A percentile compares a stretch with the other conserved stretches of the same genome.
Evolutionary conservation across 495 filamentous ascomycete genomes (phyloP).

Genomic region (Xylaria telfairii): DNA sequence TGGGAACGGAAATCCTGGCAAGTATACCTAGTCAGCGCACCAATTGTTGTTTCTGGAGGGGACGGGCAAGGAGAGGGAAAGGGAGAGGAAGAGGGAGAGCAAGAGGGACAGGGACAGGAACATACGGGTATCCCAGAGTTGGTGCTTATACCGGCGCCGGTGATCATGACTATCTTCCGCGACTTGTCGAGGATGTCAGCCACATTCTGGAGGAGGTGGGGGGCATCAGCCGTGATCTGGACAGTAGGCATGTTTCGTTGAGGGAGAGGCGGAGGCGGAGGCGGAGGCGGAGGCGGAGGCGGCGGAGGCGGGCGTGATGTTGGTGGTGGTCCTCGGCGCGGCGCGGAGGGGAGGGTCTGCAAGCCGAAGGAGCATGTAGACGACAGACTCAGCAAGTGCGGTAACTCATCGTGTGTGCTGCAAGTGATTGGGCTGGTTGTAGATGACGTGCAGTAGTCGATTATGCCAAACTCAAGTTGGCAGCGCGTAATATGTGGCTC

Average conservation of each 20-base stretch:
- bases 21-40: conserved; percentile 35
- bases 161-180: conserved; percentile 68
- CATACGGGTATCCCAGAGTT: conserved; percentile 75
- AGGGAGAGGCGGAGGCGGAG: background rate
- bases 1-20: conserved; percentile 73
- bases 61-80: background rate
- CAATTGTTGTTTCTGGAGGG: background rate
- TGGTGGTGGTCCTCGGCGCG: conserved; percentile 4
- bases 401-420: conserved; percentile 2
- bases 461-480: background rate
- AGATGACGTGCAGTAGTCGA: background rate
- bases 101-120: background rate
- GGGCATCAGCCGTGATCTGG: conserved; percentile 56
- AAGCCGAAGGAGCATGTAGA: conserved; percentile 5
- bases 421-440: background rate
- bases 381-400: background rate
- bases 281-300: background rate
- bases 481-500: background rate
- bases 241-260: conserved; percentile 57
- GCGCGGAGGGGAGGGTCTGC: background rate
- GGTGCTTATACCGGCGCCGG: conserved; percentile 74
- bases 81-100: background rate
- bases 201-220: conserved; percentile 62
- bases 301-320: background rate
- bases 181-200: conserved; percentile 66